A percentile compares a stretch with the other conserved stretches of the same genome.
phyloP scores from a whole-genome alignment of 106 monocot genomes.

The Allium sativum region DNA sequence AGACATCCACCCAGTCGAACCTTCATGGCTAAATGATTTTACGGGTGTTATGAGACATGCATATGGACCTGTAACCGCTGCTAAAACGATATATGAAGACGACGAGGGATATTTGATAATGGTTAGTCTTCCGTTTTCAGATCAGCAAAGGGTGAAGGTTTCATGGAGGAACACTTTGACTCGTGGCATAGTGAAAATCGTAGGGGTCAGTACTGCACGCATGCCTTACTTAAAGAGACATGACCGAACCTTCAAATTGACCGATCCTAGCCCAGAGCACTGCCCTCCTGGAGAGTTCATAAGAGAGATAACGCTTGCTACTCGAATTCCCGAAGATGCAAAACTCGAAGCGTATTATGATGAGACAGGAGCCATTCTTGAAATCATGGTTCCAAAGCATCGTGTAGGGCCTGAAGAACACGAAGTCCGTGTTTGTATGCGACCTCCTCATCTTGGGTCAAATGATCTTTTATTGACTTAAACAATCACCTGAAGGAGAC shows the following conservation, averaged over 20 bases:
- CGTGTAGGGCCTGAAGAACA: slow-evolving; percentile 29
- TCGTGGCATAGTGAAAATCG: slow-evolving; percentile 30
- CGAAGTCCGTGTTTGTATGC: slow-evolving; percentile 29
- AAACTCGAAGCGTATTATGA: slow-evolving; percentile 35
- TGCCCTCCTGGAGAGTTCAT: slow-evolving; percentile 30
- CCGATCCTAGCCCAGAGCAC: slow-evolving; percentile 26
- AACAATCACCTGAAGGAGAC: background rate
- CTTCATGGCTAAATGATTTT: slow-evolving; percentile 27
- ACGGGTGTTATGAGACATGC: slow-evolving; percentile 34
- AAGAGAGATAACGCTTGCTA: slow-evolving; percentile 24
- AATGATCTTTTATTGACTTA: slow-evolving; percentile 23
- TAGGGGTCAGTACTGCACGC: slow-evolving; percentile 23
- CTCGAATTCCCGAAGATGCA: slow-evolving; percentile 32
- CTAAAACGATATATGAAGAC: slow-evolving; percentile 34
- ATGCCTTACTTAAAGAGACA: slow-evolving; percentile 32
- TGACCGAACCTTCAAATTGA: slow-evolving; percentile 27
- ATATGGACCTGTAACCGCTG: slow-evolving; percentile 28
- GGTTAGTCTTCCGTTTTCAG: slow-evolving; percentile 27
- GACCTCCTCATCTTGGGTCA: slow-evolving; percentile 20
- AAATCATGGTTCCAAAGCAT: slow-evolving; percentile 34
- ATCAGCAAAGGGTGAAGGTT: slow-evolving; percentile 30
- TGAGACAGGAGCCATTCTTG: slow-evolving; percentile 24
- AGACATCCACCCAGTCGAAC: slow-evolving; percentile 34
- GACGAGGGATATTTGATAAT: slow-evolving; percentile 28
- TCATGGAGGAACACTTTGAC: slow-evolving; percentile 28